Conservation (phyloP, 192 early-diverging fungal genomes). For the Backusella circina region DNA sequence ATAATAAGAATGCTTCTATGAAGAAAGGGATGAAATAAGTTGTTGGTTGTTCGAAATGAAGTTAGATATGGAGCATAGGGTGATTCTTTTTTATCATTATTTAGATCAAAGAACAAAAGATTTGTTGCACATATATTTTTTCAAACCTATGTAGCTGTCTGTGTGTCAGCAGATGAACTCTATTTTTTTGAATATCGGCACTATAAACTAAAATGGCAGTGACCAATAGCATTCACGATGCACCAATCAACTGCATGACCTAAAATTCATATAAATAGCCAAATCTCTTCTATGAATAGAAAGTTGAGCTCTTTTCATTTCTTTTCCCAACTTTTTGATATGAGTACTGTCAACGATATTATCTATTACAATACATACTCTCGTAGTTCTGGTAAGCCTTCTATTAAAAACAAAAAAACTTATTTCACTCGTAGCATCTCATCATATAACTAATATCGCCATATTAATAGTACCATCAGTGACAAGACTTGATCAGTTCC, state of each 20-base stretch:
- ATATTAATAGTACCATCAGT: background rate
- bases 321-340: background rate
- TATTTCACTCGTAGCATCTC: background rate
- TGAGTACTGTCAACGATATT: background rate
- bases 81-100: background rate
- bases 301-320: background rate
- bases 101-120: background rate
- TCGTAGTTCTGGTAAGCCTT: background rate
- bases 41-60: background rate
- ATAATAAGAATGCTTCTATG: background rate
- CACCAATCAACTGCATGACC: background rate
- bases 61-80: background rate
- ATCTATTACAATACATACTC: background rate
- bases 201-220: constrained; percentile 6
- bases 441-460: background rate
- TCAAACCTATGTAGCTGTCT: background rate
- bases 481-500: constrained; percentile 40
- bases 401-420: background rate
- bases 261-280: background rate
- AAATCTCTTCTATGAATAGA: background rate
- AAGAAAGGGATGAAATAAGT: background rate
- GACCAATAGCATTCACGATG: background rate
- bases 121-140: background rate
- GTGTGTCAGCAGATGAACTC: background rate
- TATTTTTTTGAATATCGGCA: background rate